Base-by-base conservation (phyloP, 331 rosid species). In the Rhamnella rubrinervis region DNA sequence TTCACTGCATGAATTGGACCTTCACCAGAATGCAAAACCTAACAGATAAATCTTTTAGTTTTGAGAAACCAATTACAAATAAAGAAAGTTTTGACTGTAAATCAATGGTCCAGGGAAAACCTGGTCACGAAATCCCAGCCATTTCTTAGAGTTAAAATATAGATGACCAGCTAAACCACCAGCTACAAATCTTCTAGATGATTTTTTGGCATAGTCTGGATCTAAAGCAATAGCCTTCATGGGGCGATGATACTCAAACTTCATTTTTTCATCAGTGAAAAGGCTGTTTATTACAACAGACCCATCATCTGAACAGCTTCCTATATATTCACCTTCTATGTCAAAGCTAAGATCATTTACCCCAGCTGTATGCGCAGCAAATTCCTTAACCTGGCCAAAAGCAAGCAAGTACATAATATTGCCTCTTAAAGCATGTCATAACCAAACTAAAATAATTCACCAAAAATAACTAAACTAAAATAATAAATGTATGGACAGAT, bases 1-100 rank as follows among this genome's bases (percentile, higher is more conserved):
- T 87, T 91, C 73, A 95, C 93, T 55, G 87, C 83, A 85, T 95
- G 99, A 81, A 95, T 89, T 74, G 99, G 92, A 72, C 99, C 99
- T 84, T 95, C 99, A 70, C 97, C 97, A 67, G 97, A 83, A 82
- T 95, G 99, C 93, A 95, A 87, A 69, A 95, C 99, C 99, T 95
- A 85, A 40, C 59, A 59, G 19, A 51, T 31, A 40, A 53, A 67
- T 25, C 23, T 77, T 73, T 65, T 39, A 37, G 62, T 58, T 66
- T 61, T 64, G 59, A 73, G 49, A 72, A 71, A 71, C 2, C 51
- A 74, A 56, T 55, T 50, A 18, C 66, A 66, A 31, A 23, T 23
- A 38, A 66, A 71, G 55, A 55, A 51, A 73, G 16, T 50, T 74
- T 69, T 39, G 21, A 53, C 35, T 56, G 35, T 28, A 25, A 67